phyloP scores from a whole-genome alignment of 2,329 filamentous ascomycete species.

The Drechslerella coelobrocha region DNA sequence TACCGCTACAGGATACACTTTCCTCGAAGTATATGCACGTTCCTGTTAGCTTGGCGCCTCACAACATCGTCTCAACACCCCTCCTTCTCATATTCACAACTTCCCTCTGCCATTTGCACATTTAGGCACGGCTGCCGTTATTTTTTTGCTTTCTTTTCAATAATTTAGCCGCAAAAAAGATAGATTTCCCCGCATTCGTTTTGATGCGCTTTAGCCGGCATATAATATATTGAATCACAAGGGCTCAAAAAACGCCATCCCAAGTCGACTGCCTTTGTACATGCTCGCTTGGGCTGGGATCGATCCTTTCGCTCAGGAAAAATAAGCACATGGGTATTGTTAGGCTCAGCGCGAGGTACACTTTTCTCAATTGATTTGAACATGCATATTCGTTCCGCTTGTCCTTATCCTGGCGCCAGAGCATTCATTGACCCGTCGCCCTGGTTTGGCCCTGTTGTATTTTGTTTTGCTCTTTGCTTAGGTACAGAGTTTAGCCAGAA shows the following conservation, averaged over 20 bases:
- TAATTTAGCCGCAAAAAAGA: not conserved
- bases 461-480: too few relatives aligned
- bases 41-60: too few relatives aligned
- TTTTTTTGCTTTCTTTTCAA: too few relatives aligned
- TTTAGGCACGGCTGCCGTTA: constrained; percentile 49
- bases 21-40: constrained; percentile 21
- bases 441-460: not conserved
- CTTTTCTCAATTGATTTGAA: too few relatives aligned
- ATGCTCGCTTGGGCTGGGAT: not conserved
- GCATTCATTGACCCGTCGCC: not conserved
- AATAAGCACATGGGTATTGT: too few relatives aligned
- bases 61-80: too few relatives aligned
- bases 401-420: too few relatives aligned
- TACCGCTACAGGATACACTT: not conserved
- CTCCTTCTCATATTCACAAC: not conserved
- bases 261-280: not conserved
- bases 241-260: constrained; percentile 16
- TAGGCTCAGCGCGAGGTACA: too few relatives aligned
- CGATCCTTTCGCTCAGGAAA: too few relatives aligned
- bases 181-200: constrained; percentile 38
- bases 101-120: not conserved
- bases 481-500: not conserved
- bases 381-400: too few relatives aligned
- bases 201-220: constrained; percentile 41
- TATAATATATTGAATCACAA: constrained; percentile 15